These are phyloP conservation scores for Marsdenia floribunda DNA, from an alignment of 257 asterid genomes.

Conservation along the genomic window DNA sequence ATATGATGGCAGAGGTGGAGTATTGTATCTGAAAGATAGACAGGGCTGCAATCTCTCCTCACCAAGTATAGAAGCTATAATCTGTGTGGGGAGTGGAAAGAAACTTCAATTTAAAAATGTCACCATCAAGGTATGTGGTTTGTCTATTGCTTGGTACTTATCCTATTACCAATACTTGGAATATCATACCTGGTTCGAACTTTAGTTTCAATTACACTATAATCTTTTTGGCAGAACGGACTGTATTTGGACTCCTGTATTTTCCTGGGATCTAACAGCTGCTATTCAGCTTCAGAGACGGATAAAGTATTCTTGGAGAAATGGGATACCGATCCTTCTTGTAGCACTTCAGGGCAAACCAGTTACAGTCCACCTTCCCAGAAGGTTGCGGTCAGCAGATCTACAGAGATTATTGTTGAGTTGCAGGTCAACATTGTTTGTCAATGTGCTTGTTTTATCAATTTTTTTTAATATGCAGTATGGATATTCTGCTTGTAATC, in stretches of 20 bases:
- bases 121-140: conserved; percentile 58
- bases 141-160: not conserved
- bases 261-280: conserved; percentile 78
- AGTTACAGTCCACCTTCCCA: conserved; percentile 27
- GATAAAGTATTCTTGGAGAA: conserved; percentile 66
- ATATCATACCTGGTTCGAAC: not conserved
- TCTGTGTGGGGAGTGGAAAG: conserved; percentile 88
- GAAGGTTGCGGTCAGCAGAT: conserved; percentile 42
- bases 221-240: conserved; percentile 56
- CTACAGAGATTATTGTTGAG: conserved; percentile 64
- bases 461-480: not conserved
- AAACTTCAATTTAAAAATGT: conserved; percentile 82
- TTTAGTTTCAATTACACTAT: conserved; percentile 10
- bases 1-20: conserved; percentile 94
- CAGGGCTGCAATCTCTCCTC: conserved; percentile 47
- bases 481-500: not conserved
- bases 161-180: not conserved
- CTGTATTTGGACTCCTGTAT: conserved; percentile 75
- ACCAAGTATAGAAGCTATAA: conserved; percentile 69
- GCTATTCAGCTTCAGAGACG: conserved; percentile 71
- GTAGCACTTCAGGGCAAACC: conserved; percentile 34
- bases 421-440: conserved; percentile 50
- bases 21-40: conserved; percentile 71
- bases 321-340: conserved; percentile 41
- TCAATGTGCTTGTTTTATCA: not conserved